Percentiles rank a stretch among this genome's conserved stretches.
Conservation (phyloP, 768 basidiomycete species). For the Suillus bovinus region DNA sequence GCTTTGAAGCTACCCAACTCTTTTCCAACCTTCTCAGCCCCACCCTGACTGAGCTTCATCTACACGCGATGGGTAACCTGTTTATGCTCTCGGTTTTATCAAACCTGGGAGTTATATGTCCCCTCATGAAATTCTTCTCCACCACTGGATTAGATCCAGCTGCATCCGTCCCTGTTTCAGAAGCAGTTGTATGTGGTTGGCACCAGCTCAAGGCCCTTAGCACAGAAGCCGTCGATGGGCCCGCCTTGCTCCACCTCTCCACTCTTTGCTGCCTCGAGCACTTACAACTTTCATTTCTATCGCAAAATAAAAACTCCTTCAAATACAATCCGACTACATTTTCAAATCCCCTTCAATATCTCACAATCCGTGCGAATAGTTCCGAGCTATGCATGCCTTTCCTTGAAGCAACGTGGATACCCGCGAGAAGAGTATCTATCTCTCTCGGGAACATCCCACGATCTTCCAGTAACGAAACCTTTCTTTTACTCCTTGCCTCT, state of each 20-base stretch:
- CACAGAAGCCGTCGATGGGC: not conserved
- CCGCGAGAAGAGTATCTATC: not conserved
- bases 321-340: not conserved
- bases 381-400: not conserved
- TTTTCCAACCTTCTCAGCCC: not conserved
- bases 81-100: not conserved
- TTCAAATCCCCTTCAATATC: not conserved
- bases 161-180: not conserved
- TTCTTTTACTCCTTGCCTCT: not conserved
- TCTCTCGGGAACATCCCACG: not conserved
- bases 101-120: not conserved
- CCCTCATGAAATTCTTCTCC: not conserved
- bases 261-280: not conserved
- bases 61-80: not conserved
- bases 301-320: not conserved
- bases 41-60: not conserved
- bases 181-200: not conserved
- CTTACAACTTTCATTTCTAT: not conserved
- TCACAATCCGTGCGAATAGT: not conserved
- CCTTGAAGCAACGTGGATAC: not conserved
- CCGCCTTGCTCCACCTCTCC: not conserved
- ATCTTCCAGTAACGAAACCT: conserved; percentile 17
- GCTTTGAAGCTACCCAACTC: not conserved
- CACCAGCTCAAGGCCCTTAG: not conserved
- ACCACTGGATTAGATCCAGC: not conserved